A percentile compares a stretch with the other conserved stretches of the same genome.
phyloP scores from a whole-genome alignment of 805 yeast species.

The Jamesozyma rosinii region DNA sequence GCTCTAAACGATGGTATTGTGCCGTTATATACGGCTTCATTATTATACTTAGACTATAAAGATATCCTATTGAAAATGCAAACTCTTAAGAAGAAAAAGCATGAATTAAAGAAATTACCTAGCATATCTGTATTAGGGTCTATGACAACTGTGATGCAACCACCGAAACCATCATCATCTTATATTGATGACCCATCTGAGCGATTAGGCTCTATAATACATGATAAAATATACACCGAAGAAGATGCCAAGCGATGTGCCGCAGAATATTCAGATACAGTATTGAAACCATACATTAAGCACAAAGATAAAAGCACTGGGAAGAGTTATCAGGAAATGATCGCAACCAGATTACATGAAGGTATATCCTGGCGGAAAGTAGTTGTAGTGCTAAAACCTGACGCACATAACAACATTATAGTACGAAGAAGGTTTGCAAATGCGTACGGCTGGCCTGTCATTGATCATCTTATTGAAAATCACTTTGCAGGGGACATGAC shows the following conservation, averaged over 20 bases:
- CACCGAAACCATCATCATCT: conserved; percentile 51
- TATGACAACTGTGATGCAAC: conserved; percentile 49
- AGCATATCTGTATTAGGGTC: conserved; percentile 57
- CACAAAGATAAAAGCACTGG: conserved; percentile 42
- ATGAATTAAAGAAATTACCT: conserved; percentile 4
- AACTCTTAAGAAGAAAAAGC: conserved; percentile 15
- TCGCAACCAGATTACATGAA: conserved; percentile 82
- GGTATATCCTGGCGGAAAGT: conserved; percentile 87
- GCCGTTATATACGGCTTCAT: conserved; percentile 63
- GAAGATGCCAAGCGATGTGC: conserved; percentile 27
- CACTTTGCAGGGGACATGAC: conserved; percentile 39
- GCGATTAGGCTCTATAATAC: conserved; percentile 48
- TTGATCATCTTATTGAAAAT: conserved; percentile 51
- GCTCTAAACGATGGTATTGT: conserved; percentile 74
- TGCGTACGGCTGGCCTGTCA: conserved; percentile 77
- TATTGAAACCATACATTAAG: conserved; percentile 8
- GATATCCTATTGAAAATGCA: conserved; percentile 31
- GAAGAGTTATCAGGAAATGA: conserved; percentile 64
- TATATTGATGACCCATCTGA: conserved; percentile 49
- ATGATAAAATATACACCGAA: conserved; percentile 49
- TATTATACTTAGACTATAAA: conserved; percentile 58
- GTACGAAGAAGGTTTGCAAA: conserved; percentile 82
- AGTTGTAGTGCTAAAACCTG: conserved; percentile 73
- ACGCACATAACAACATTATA: conserved; percentile 87
- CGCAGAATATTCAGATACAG: conserved; percentile 19